Evolutionary conservation across 495 filamentous ascomycete species (phyloP).

Genomic region (Tuber magnatum): DNA sequence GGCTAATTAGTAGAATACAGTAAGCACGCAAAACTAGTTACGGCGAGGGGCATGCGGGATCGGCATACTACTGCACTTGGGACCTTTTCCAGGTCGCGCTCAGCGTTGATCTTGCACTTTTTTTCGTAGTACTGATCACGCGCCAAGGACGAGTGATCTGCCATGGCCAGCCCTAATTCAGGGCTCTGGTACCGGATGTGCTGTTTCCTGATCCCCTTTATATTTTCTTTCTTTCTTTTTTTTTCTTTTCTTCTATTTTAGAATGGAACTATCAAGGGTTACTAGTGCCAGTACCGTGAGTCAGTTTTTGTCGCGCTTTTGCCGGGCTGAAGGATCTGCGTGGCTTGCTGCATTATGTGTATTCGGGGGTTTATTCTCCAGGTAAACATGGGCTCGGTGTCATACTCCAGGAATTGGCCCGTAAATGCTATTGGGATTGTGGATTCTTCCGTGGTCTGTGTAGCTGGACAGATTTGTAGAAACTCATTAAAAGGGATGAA

Average conservation of each 20-base stretch:
- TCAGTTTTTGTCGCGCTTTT: neutral
- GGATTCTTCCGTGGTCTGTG: neutral
- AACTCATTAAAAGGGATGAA: neutral
- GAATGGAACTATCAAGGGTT: neutral
- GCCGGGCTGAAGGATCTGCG: neutral
- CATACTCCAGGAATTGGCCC: neutral
- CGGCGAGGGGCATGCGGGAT: neutral
- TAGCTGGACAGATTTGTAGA: neutral
- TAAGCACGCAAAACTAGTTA: neutral
- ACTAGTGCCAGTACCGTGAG: too few species aligned
- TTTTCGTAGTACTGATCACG: neutral
- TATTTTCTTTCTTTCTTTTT: neutral
- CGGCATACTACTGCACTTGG: neutral
- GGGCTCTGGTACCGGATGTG: neutral
- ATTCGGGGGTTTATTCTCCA: neutral
- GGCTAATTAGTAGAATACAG: neutral
- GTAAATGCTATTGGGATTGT: neutral
- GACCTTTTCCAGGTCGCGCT: neutral
- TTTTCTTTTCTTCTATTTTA: neutral
- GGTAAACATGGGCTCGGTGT: neutral
- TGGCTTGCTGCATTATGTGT: neutral
- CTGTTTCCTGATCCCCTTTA: neutral
- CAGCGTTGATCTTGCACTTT: neutral
- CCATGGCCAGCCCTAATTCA: neutral
- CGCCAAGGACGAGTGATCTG: neutral